Percentiles rank a stretch among this genome's conserved stretches.
phyloP scores from a whole-genome alignment of 225 moss, liverwort and hornwort species.

The Climacium dendroides region DNA sequence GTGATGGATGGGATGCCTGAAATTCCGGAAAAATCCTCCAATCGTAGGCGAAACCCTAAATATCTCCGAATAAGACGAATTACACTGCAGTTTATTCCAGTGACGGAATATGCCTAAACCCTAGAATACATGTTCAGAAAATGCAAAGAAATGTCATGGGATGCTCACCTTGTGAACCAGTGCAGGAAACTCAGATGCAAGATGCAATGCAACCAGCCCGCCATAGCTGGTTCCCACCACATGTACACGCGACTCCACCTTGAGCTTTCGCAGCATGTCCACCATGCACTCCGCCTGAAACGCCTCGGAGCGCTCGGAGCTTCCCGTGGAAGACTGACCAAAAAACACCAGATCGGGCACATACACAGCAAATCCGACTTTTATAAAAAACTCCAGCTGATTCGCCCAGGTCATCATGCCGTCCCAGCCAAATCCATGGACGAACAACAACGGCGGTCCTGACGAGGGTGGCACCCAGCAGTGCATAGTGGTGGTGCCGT shows the following conservation, averaged over 20 bases:
- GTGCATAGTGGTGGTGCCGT: conserved; percentile 33
- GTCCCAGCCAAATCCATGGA: conserved; percentile 38
- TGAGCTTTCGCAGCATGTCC: conserved; percentile 13
- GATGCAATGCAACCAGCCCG: conserved; percentile 27
- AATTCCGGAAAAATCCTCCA: background rate
- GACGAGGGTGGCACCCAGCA: conserved; percentile 37
- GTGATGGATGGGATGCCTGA: background rate
- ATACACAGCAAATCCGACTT: conserved; percentile 24
- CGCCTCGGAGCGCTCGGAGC: conserved; percentile 3
- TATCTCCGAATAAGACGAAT: background rate
- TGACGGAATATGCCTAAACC: background rate
- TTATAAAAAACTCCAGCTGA: conserved; percentile 21
- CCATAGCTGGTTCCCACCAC: conserved; percentile 64
- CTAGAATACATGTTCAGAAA: background rate
- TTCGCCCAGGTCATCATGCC: conserved; percentile 30
- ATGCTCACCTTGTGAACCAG: conserved; percentile 6
- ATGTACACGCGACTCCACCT: conserved; percentile 3
- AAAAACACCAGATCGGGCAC: conserved; percentile 55
- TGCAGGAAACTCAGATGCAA: conserved; percentile 24
- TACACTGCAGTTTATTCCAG: too few relatives aligned
- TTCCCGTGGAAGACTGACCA: conserved; percentile 24
- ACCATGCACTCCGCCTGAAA: conserved; percentile 56
- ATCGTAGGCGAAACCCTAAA: background rate
- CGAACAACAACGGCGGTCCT: conserved; percentile 8
- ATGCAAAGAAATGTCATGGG: background rate